Percentiles rank a stretch among this genome's conserved stretches.
Conservation (phyloP, 352 stramenopile genomes). For the Globisporangium splendens region DNA sequence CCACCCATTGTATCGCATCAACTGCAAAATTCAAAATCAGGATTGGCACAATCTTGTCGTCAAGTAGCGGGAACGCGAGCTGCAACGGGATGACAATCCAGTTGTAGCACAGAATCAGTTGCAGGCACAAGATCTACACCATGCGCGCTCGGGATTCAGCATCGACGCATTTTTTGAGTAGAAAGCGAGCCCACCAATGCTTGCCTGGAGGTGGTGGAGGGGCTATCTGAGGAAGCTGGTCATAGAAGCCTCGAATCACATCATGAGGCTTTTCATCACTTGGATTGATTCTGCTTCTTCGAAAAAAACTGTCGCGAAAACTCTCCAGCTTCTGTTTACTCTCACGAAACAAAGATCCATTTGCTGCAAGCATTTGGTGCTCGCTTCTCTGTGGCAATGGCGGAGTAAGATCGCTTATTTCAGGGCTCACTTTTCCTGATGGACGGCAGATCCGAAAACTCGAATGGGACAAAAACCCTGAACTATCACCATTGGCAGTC, state of each 20-base stretch:
- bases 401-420: background rate
- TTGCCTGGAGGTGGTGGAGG: constrained; percentile 7
- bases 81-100: constrained; percentile 48
- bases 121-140: constrained; percentile 39
- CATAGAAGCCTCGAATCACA: constrained; percentile 54
- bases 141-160: constrained; percentile 38
- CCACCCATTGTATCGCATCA: constrained; percentile 37
- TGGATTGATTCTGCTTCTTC: constrained; percentile 17
- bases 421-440: too few species aligned
- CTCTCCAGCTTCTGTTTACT: constrained; percentile 21
- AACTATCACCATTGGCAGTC: too few species aligned
- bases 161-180: constrained; percentile 33
- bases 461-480: too few species aligned
- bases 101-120: constrained; percentile 45
- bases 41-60: constrained; percentile 26
- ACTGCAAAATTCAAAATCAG: constrained; percentile 25
- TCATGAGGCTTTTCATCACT: constrained; percentile 24
- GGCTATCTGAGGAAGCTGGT: constrained; percentile 32
- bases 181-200: constrained; percentile 33
- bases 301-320: constrained; percentile 36
- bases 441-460: too few species aligned
- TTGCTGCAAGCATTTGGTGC: background rate
- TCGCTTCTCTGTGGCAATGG: too few species aligned
- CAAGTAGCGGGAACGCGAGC: constrained; percentile 40
- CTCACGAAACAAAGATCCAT: constrained; percentile 14